Evolutionary conservation across 2,329 filamentous ascomycete genomes (phyloP).

Genomic region (Arachnopeziza araneosa): DNA sequence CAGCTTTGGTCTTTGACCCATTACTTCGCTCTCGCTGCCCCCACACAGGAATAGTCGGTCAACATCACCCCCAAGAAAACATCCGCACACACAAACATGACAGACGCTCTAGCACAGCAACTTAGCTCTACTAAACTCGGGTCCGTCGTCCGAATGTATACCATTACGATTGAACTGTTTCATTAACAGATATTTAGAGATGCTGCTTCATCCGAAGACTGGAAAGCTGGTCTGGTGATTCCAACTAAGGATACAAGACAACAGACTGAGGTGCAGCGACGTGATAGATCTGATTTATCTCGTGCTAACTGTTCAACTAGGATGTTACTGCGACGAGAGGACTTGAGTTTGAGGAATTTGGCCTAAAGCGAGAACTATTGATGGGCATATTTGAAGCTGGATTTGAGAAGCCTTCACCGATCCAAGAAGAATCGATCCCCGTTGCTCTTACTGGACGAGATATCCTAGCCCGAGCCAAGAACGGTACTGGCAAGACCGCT

Average conservation of each 20-base stretch:
- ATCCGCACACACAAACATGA: slow-evolving; percentile 32
- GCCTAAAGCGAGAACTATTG: slow-evolving; percentile 87
- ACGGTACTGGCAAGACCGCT: slow-evolving; percentile 96
- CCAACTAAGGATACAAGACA: slow-evolving; percentile 70
- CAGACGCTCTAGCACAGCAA: slow-evolving; percentile 46
- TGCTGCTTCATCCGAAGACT: slow-evolving; percentile 49
- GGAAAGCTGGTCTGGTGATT: slow-evolving; percentile 68
- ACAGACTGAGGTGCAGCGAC: slow-evolving; percentile 64
- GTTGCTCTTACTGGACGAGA: slow-evolving; percentile 93
- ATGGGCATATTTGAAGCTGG: slow-evolving; percentile 99
- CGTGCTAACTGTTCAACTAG: slow-evolving; percentile 39
- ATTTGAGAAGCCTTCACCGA: slow-evolving; percentile 97
- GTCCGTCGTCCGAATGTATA: slow-evolving; percentile 25
- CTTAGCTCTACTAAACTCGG: slow-evolving; percentile 49
- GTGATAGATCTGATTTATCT: not conserved
- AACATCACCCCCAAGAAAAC: not conserved
- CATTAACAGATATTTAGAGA: not conserved
- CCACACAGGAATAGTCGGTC: not conserved
- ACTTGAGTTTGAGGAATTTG: slow-evolving; percentile 95
- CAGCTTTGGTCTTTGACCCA: not conserved
- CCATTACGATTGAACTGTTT: not conserved
- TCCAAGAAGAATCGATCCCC: slow-evolving; percentile 98
- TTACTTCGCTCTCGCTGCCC: not conserved
- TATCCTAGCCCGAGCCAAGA: slow-evolving; percentile 93
- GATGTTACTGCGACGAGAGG: slow-evolving; percentile 99